Evolutionary conservation across 176 grass and related monocot species (phyloP), one percentile per base, ranked within the genome.

Genomic region (Ensete ventricosum): DNA sequence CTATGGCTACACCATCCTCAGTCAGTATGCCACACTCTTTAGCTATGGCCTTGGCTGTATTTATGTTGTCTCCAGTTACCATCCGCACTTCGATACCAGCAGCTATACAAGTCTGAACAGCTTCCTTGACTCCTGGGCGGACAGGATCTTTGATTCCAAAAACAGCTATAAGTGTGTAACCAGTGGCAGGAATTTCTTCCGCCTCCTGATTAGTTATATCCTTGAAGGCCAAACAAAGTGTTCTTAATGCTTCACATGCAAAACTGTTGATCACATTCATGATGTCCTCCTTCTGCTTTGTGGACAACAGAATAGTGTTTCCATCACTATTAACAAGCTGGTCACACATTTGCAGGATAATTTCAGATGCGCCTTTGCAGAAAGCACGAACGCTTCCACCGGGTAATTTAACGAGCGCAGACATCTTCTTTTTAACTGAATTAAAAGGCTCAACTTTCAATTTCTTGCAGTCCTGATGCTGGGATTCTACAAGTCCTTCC

Each of bases 31-130:
- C 93, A 65, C 93, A 96, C 72, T 96, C 93, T 78, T 71, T 90
- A 1, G 93, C 93, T 20, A 96, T 96, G 2, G 93, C 93, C 71
- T 96, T 96, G 0, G 93, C 93, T 19, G 89, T 96, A 82, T 83
- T 96, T 62, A 96, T 96, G 79, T 96, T 96, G 71, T 96, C 93
- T 12, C 93, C 93, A 19, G 93, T 96, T 74, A 96, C 93, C 93
- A 96, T 96, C 25, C 93, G 85, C 49, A 96, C 89, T 52, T 84
- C 90, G 81, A 96, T 92, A 19, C 93, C 93, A 2, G 93, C 93
- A 17, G 76, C 83, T 16, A 74, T 79, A 66, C 93, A 96, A 16
- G 85, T 92, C 84, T 57, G 55, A 25, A 96, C 89, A 52, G 93
- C 93, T 62, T 96, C 87, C 82, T 85, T 90, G 1, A 96, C 93